Evolutionary conservation across 768 basidiomycete species (phyloP).

Genomic region (Symmetrospora coprosmae): DNA sequence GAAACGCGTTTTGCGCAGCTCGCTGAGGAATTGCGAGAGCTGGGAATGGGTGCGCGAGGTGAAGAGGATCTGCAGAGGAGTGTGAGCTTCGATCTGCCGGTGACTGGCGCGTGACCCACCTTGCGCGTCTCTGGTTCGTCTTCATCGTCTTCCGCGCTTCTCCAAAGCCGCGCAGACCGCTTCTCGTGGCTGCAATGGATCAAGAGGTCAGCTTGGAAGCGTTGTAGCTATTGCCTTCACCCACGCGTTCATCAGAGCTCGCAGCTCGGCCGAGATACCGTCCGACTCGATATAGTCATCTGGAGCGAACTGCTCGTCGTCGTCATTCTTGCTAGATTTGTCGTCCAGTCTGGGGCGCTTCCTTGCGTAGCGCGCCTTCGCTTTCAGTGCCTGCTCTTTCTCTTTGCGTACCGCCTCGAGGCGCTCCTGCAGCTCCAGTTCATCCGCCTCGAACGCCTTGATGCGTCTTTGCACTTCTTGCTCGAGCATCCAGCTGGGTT

Average conservation of each 20-base stretch:
- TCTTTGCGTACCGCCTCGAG: not conserved
- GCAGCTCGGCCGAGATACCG: not conserved
- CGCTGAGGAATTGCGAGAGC: conserved; percentile 74
- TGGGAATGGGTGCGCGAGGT: conserved; percentile 94
- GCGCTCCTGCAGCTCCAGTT: conserved; percentile 2
- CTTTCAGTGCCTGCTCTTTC: conserved; percentile 7
- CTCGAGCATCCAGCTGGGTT: conserved; percentile 11
- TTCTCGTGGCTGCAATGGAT: too few species aligned
- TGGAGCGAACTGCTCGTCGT: conserved; percentile 13
- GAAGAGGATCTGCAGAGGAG: conserved; percentile 52
- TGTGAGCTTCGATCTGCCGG: not conserved
- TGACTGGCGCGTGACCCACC: not conserved
- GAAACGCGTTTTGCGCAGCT: conserved; percentile 59
- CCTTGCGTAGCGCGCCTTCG: not conserved
- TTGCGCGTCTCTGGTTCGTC: conserved; percentile 16
- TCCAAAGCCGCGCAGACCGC: too few species aligned
- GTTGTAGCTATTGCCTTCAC: too few species aligned
- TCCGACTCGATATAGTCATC: not conserved
- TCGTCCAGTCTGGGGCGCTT: not conserved
- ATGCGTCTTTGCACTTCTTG: conserved; percentile 9
- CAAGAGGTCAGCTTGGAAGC: too few species aligned
- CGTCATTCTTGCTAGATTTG: not conserved
- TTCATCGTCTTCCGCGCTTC: not conserved
- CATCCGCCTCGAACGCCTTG: conserved; percentile 10
- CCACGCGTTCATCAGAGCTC: conserved; percentile 16